Conservation (phyloP, 2,329 filamentous ascomycete genomes). For the Fonsecaea multimorphosa region DNA sequence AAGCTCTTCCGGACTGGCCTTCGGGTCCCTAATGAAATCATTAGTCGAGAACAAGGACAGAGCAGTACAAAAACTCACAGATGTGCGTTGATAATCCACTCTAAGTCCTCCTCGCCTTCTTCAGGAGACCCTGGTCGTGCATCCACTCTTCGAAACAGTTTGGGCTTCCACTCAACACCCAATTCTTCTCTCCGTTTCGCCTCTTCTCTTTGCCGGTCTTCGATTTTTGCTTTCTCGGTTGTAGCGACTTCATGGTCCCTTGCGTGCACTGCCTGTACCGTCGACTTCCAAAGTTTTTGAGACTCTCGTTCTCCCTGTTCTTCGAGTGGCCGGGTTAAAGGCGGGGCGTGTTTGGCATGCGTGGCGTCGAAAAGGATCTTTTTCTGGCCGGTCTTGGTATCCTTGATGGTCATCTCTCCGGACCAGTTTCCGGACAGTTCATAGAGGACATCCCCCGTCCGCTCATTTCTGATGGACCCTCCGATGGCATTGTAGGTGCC, state of each 20-base stretch:
- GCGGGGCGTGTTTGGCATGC: constrained; percentile 75
- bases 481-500: constrained; percentile 97
- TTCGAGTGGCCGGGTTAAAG: constrained; percentile 74
- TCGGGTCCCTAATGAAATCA: constrained; percentile 28
- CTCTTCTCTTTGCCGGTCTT: constrained; percentile 89
- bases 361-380: constrained; percentile 88
- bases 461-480: constrained; percentile 85
- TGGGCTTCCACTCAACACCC: constrained; percentile 84
- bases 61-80: constrained; percentile 65
- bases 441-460: constrained; percentile 83
- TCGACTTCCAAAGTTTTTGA: constrained; percentile 82
- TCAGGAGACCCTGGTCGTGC: constrained; percentile 73
- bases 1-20: constrained; percentile 28
- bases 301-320: constrained; percentile 93
- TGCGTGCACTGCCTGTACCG: constrained; percentile 79
- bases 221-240: constrained; percentile 94
- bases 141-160: constrained; percentile 78
- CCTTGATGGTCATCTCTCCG: constrained; percentile 90
- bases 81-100: constrained; percentile 90
- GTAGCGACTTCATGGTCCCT: constrained; percentile 89
- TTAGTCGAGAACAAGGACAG: constrained; percentile 4
- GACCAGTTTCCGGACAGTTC: constrained; percentile 94
- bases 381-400: constrained; percentile 87
- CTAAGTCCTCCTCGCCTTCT: constrained; percentile 84
- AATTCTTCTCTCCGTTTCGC: constrained; percentile 79